Evolutionary conservation across 2,329 filamentous ascomycete species (phyloP), one percentile per base, ranked within the genome.

Genomic region (Thelonectria discophora): DNA sequence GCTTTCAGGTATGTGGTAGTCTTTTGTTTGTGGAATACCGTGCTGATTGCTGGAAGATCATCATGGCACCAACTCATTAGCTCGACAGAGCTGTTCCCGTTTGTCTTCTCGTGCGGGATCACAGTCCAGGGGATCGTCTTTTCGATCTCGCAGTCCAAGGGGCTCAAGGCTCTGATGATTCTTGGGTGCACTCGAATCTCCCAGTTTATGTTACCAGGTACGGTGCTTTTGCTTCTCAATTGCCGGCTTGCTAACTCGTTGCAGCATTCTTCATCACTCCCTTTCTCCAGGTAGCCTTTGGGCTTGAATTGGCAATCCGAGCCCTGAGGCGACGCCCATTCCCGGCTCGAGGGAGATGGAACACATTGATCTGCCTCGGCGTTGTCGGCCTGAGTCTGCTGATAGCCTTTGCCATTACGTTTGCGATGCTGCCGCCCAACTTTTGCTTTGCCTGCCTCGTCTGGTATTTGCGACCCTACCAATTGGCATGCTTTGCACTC

Each of bases 381-480:
- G 71, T 82, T 12, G 74, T 89, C 24, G 74, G 81, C 17, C 72
- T 85, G 47, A 77, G 87, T 59, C 71, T 85, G 18, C 72, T 90
- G 34, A 74, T 77, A 39, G 87, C 84, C 18, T 89, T 88, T 75
- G 76, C 88, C 39, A 82, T 88, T 24, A 86, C 87, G 15, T 78
- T 84, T 57, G 79, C 86, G 51, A 77, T 83, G 63, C 81, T 78
- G 5, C 82, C 88, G 45, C 81, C 81, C 6, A 83, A 88, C 65
- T 81, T 83, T 54, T 92, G 89, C 76, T 88, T 90, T 68, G 87
- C 87, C 21, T 88, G 86, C 6, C 79, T 92, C 8, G 86, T 90
- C 66, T 91, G 86, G 86, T 90, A 89, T 63, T 78, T 90, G 43
- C 80, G 84, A 57, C 81, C 79, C 66, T 91, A 87, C 76, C 82